A percentile compares a stretch with the other conserved stretches of the same genome.
Evolutionary conservation across 1,284 basidiomycete species (phyloP).

Genomic region (Puccinia hordei): DNA sequence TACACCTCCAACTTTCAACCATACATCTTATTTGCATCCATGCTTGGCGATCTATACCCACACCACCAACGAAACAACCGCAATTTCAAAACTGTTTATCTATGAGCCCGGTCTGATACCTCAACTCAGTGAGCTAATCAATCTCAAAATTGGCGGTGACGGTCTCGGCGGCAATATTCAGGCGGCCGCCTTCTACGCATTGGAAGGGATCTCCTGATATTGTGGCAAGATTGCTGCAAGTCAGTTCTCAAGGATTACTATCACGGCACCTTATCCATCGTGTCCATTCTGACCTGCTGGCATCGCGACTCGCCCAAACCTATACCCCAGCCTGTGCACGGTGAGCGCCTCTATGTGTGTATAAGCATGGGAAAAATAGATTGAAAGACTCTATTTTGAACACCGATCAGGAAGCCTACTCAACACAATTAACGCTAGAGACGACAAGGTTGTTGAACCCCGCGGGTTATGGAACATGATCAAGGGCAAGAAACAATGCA

Average conservation of each 20-base stretch:
- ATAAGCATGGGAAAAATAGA: not conserved
- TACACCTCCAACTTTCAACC: too few relatives aligned
- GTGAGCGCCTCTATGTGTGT: not conserved
- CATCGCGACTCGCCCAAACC: not conserved
- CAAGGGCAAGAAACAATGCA: constrained; percentile 61
- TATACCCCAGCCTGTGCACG: constrained; percentile 13
- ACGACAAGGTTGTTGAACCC: constrained; percentile 71
- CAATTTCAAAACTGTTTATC: too few relatives aligned
- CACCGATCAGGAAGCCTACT: constrained; percentile 65
- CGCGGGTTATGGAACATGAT: constrained; percentile 77
- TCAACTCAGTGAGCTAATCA: too few relatives aligned
- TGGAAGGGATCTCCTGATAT: too few relatives aligned
- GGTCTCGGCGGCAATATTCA: too few relatives aligned
- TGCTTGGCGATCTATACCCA: too few relatives aligned
- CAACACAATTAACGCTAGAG: constrained; percentile 85
- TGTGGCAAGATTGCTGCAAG: too few relatives aligned
- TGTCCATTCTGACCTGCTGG: not conserved
- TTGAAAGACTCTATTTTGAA: not conserved
- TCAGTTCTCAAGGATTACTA: not conserved
- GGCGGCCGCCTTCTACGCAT: too few relatives aligned
- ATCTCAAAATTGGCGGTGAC: too few relatives aligned
- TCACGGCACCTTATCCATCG: not conserved
- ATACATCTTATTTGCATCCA: too few relatives aligned
- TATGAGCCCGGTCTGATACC: too few relatives aligned
- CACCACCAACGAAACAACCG: too few relatives aligned